Base-by-base conservation (phyloP, 2,329 filamentous ascomycete genomes). In the Dothidotthia symphoricarpi region DNA sequence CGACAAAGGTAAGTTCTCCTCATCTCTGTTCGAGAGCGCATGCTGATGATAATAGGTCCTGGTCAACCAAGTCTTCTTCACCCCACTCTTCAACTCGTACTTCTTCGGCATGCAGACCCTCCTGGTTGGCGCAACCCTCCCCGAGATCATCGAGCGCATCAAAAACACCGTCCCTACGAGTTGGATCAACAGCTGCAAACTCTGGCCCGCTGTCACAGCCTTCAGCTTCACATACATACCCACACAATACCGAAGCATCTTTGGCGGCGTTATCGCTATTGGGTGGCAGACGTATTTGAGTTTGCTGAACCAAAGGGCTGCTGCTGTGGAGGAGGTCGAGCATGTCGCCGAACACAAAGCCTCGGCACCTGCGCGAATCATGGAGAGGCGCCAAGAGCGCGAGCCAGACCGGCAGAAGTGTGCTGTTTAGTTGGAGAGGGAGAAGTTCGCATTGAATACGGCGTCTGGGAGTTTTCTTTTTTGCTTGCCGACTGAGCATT, bases 261-360 rank as follows among this genome's bases (percentile, higher is more conserved):
- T 95, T 53, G 81, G 85, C 25, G 65, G 86, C 1, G 70, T 85
- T 6, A 77, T 95, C 49, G 87, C 88, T 1, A 84, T 95, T 34
- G 86, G 86, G 0, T 96, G 90, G 90, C 90, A 95, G 76, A 89
- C 88, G 1, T 96, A 95, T 73, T 61, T 96, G 53, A 87, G 83
- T 52, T 86, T 82, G 66, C 67, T 95, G 57, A 95, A 95, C 57
- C 77, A 84, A 56, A 72, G 73, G 45, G 87, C 86, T 2, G 87
- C 88, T 63, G 71, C 72, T 32, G 71, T 75, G 51, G 76, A 80
- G 36, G 50, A 53, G 29, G 36, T 38, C 6, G 55, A 60, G 27
- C 55, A 56, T 22, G 37, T 34, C 19, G 31, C 10, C 3, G 35
- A 35, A 2, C 30, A 42, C 19, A 22, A 22, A 22, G 19, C 9